Percentiles rank a stretch among this genome's conserved stretches.
phyloP scores from a whole-genome alignment of 352 stramenopile species.

The Phytophthora sojae region DNA sequence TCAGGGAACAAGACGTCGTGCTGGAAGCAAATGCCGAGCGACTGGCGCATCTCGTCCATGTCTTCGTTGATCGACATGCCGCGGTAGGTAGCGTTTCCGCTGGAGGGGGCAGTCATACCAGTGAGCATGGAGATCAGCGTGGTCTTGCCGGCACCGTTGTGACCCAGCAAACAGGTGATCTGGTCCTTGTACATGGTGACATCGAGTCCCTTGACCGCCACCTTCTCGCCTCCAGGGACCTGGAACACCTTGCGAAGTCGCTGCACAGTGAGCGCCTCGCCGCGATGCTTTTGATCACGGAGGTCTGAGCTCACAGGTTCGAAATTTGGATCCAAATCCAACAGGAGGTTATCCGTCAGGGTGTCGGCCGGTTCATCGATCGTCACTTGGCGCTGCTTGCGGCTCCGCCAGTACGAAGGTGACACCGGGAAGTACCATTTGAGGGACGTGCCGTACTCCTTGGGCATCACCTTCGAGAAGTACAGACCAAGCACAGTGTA shows the following conservation, averaged over 20 bases:
- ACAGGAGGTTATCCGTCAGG: no score
- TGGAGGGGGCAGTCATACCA: constrained; percentile 55
- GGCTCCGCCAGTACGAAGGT: constrained; percentile 41
- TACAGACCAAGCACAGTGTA: constrained; percentile 92
- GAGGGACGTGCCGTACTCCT: constrained; percentile 84
- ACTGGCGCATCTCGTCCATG: constrained; percentile 71
- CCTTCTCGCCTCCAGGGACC: constrained; percentile 81
- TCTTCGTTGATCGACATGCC: constrained; percentile 78
- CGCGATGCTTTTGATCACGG: no score
- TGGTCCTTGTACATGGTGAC: constrained; percentile 83
- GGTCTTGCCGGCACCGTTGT: constrained; percentile 85
- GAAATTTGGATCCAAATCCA: no score
- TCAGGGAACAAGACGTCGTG: constrained; percentile 80
- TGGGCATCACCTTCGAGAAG: constrained; percentile 91
- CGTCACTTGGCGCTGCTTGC: constrained; percentile 5
- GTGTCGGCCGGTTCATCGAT: neutral
- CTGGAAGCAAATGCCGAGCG: constrained; percentile 82
- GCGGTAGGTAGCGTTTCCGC: constrained; percentile 62
- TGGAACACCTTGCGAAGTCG: constrained; percentile 80
- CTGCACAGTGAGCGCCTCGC: constrained; percentile 62
- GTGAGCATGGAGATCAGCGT: constrained; percentile 85
- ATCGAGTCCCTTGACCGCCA: constrained; percentile 87
- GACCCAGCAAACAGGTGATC: constrained; percentile 78
- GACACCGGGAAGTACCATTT: constrained; percentile 94
- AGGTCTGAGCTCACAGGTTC: no score